Evolutionary conservation across 345 rosid genomes (phyloP).

Genomic region (Turritis glabra): DNA sequence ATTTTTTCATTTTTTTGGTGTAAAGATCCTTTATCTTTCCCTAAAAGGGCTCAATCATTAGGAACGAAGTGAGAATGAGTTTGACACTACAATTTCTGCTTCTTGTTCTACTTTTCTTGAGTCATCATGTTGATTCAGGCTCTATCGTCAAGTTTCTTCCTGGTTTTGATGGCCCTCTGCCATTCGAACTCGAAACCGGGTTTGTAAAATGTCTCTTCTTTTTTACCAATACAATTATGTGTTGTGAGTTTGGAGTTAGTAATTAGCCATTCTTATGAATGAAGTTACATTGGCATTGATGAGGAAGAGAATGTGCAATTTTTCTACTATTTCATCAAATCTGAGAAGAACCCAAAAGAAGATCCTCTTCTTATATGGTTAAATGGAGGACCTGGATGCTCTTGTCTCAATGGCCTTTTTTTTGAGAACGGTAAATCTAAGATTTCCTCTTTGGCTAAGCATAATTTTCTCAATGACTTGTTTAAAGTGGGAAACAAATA

Average conservation of each 20-base stretch:
- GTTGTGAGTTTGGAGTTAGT: not conserved
- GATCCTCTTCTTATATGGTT: constrained; percentile 44
- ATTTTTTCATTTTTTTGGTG: no score
- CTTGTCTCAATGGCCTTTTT: constrained; percentile 20
- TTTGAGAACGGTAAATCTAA: constrained; percentile 26
- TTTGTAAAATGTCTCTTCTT: constrained; percentile 11
- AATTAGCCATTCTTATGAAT: not conserved
- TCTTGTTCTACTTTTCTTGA: not conserved
- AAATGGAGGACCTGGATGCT: constrained; percentile 45
- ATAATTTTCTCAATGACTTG: not conserved
- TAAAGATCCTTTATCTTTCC: no score
- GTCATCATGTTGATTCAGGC: constrained; percentile 18
- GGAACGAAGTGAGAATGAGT: not conserved
- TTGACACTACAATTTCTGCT: not conserved
- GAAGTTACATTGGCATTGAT: constrained; percentile 37
- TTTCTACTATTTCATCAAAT: constrained; percentile 41
- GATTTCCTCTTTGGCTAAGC: not conserved
- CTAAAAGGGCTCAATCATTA: not conserved
- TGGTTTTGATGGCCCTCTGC: constrained; percentile 47
- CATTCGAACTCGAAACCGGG: constrained; percentile 60
- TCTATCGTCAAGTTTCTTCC: constrained; percentile 38
- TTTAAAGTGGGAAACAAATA: not conserved
- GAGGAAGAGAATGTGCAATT: constrained; percentile 22
- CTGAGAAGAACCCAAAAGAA: constrained; percentile 37
- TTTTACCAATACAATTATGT: not conserved